phyloP scores from a whole-genome alignment of 306 rosid genomes.

The Adenanthera pavonina region DNA sequence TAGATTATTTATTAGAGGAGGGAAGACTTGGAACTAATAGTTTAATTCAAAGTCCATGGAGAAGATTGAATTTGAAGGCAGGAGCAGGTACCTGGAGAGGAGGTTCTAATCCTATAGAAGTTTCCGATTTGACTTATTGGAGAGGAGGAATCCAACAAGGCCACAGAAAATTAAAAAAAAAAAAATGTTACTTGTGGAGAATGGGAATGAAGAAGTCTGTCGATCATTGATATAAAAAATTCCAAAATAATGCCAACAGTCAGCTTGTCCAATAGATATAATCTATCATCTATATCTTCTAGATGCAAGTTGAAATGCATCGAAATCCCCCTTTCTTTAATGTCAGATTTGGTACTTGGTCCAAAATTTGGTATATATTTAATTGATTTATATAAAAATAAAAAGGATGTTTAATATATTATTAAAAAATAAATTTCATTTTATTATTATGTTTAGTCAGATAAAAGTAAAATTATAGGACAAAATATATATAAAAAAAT shows the following conservation, averaged over 20 bases:
- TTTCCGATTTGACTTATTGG: conserved; percentile 56
- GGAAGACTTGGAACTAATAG: neutral
- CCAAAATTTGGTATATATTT: too few relatives aligned
- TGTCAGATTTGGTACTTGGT: neutral
- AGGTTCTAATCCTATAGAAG: conserved; percentile 43
- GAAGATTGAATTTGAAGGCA: conserved; percentile 35
- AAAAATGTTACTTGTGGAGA: conserved; percentile 35
- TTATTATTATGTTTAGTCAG: neutral
- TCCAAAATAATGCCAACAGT: conserved; percentile 17
- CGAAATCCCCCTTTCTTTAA: neutral
- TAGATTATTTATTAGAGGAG: conserved; percentile 34
- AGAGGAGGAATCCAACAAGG: conserved; percentile 20
- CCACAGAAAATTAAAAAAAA: conserved; percentile 33
- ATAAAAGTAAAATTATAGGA: neutral
- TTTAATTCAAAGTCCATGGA: neutral
- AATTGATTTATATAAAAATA: neutral
- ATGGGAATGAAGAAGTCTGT: conserved; percentile 24
- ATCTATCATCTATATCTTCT: conserved; percentile 30
- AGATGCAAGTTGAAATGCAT: conserved; percentile 39
- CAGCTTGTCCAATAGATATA: conserved; percentile 1
- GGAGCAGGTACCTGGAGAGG: neutral
- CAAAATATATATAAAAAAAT: neutral
- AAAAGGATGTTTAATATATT: neutral
- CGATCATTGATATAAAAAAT: conserved; percentile 9
- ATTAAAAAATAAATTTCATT: neutral